Evolutionary conservation across 108 stramenopile species (phyloP).

Genomic region (Nitzschia inconspicua): DNA sequence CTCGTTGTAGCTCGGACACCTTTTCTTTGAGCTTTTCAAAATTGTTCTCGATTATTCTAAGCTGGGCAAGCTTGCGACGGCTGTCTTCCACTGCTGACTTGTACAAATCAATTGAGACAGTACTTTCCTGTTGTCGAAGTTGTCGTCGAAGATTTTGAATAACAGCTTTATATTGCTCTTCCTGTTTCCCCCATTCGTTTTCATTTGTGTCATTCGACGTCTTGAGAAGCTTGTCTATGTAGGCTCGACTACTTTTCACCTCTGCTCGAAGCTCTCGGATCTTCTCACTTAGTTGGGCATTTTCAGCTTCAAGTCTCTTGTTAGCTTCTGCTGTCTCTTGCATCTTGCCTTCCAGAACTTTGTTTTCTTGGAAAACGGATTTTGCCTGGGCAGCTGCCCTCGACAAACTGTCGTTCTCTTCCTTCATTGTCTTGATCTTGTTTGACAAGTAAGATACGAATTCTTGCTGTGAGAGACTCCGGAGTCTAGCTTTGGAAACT

Average conservation of each 20-base stretch:
- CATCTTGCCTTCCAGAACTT: conserved; percentile 11
- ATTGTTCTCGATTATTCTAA: conserved; percentile 7
- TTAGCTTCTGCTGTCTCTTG: conserved; percentile 7
- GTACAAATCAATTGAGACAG: conserved; percentile 31
- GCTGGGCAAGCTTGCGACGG: conserved; percentile 5
- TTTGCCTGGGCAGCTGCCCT: not conserved
- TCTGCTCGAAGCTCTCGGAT: conserved; percentile 29
- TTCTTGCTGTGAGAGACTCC: conserved; percentile 14
- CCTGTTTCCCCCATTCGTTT: conserved; percentile 32
- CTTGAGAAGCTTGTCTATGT: conserved; percentile 28
- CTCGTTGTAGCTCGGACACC: conserved; percentile 5
- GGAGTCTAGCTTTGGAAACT: not conserved
- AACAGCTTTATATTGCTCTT: conserved; percentile 26
- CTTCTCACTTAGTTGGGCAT: conserved; percentile 12
- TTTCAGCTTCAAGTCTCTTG: conserved; percentile 22
- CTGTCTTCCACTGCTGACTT: conserved; percentile 18
- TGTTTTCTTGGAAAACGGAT: conserved; percentile 10
- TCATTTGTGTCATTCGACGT: conserved; percentile 26
- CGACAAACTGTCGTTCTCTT: conserved; percentile 9
- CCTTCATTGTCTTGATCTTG: conserved; percentile 17
- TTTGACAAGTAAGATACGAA: conserved; percentile 10
- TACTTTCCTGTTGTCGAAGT: conserved; percentile 19
- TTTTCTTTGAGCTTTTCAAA: conserved; percentile 12
- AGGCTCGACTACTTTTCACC: conserved; percentile 27
- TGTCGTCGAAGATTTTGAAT: conserved; percentile 32